phyloP scores from a whole-genome alignment of 345 rosid species.

The Brassica incana region DNA sequence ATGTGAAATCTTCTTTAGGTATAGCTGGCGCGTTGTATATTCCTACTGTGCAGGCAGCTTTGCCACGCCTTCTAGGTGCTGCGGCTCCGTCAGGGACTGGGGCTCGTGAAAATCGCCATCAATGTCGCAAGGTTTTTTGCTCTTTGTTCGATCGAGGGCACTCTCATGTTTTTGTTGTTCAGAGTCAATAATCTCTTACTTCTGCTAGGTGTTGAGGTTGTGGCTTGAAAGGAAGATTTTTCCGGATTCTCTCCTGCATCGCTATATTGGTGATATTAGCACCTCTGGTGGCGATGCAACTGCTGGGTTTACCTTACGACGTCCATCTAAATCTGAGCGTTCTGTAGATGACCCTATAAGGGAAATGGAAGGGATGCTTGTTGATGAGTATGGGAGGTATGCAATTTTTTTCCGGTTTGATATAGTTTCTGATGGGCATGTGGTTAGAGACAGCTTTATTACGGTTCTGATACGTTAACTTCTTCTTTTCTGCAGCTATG shows the following conservation, averaged over 20 bases:
- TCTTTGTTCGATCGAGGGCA: constrained; percentile 7
- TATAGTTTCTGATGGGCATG: constrained; percentile 12
- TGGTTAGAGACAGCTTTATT: constrained; percentile 8
- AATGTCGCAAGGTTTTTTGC: constrained; percentile 79
- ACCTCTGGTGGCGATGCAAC: constrained; percentile 67
- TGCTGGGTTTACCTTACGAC: constrained; percentile 61
- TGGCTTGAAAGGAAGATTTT: constrained; percentile 92
- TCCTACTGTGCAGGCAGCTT: constrained; percentile 82
- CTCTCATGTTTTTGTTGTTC: constrained; percentile 22
- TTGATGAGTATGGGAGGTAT: constrained; percentile 99
- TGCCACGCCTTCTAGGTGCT: constrained; percentile 92
- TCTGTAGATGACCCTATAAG: constrained; percentile 92
- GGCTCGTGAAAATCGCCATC: constrained; percentile 95
- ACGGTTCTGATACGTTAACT: neutral
- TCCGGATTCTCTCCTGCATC: constrained; percentile 76
- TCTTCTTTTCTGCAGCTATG: constrained; percentile 59
- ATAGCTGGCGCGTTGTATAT: constrained; percentile 81
- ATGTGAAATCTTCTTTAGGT: constrained; percentile 48
- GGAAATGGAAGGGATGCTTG: constrained; percentile 98
- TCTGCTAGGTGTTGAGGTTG: constrained; percentile 71
- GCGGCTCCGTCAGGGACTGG: constrained; percentile 87
- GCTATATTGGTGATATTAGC: constrained; percentile 79
- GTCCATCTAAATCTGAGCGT: constrained; percentile 93
- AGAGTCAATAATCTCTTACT: constrained; percentile 28
- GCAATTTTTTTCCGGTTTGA: constrained; percentile 9